Percentiles rank a stretch among this genome's conserved stretches.
Conservation (phyloP, 1,284 basidiomycete genomes). For the Sporisorium graminicola region DNA sequence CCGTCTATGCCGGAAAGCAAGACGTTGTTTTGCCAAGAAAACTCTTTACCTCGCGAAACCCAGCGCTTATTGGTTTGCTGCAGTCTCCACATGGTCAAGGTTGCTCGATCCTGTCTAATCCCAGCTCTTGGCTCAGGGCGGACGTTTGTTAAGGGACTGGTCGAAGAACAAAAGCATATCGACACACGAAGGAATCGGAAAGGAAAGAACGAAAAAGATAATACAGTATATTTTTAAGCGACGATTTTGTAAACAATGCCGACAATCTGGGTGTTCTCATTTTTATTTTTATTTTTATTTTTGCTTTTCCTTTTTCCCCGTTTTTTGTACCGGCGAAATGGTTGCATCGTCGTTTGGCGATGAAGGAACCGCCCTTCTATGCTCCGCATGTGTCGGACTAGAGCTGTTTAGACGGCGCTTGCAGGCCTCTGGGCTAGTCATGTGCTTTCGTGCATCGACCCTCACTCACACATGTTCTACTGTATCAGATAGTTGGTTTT, state of each 20-base stretch:
- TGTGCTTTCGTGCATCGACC: not conserved
- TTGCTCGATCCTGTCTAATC: not conserved
- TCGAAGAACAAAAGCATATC: too few species aligned
- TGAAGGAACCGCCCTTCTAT: not conserved
- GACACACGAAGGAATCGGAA: too few species aligned
- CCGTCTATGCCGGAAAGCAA: too few species aligned
- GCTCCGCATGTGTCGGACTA: not conserved
- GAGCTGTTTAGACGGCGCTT: not conserved
- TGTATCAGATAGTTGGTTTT: not conserved
- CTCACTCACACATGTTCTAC: not conserved
- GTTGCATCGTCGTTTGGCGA: not conserved
- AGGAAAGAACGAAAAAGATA: not conserved
- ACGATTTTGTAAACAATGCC: too few species aligned
- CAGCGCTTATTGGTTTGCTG: not conserved
- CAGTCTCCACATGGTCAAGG: not conserved
- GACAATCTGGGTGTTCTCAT: not conserved
- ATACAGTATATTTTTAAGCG: not conserved
- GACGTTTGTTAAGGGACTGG: not conserved
- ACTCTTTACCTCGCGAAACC: not conserved
- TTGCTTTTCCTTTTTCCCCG: not conserved
- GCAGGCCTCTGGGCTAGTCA: not conserved
- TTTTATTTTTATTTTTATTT: not conserved
- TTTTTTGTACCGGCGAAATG: not conserved
- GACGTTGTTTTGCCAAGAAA: not conserved
- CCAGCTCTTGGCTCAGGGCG: not conserved